A percentile compares a stretch with the other conserved stretches of the same genome.
Evolutionary conservation across 1,284 basidiomycete genomes (phyloP).

Genomic region (Fistulina hepatica): DNA sequence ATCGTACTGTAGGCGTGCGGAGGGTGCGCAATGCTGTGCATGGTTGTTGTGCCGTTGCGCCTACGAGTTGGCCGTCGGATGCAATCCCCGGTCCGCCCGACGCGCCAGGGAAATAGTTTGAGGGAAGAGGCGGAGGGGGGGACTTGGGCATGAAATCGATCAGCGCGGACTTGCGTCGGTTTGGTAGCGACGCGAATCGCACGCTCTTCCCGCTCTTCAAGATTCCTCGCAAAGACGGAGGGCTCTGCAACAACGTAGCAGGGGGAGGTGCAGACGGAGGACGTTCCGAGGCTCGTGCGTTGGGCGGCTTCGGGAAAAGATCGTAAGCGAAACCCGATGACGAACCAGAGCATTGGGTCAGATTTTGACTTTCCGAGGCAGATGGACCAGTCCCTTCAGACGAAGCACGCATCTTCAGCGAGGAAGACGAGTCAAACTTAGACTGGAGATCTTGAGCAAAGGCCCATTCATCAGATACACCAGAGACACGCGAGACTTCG

Average conservation of each 20-base stretch:
- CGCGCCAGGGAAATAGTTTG: too few relatives aligned
- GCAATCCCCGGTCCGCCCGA: too few relatives aligned
- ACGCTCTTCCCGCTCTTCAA: conserved; percentile 31
- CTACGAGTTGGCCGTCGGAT: too few relatives aligned
- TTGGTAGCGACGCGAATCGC: conserved; percentile 28
- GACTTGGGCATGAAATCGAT: neutral
- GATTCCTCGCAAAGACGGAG: conserved; percentile 25
- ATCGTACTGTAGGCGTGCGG: too few relatives aligned
- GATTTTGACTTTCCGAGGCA: too few relatives aligned
- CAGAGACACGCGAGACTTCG: conserved; percentile 4
- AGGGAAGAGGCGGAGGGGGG: neutral
- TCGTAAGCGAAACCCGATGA: too few relatives aligned
- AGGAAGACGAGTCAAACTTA: too few relatives aligned
- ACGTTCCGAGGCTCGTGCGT: neutral
- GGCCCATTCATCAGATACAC: conserved; percentile 35
- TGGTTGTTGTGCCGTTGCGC: too few relatives aligned
- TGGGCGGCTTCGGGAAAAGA: neutral
- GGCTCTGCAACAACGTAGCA: conserved; percentile 7
- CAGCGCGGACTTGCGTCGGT: conserved; percentile 10
- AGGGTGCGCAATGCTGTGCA: too few relatives aligned
- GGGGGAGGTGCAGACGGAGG: conserved; percentile 21
- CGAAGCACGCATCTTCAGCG: too few relatives aligned
- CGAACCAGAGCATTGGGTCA: too few relatives aligned
- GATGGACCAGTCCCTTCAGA: too few relatives aligned
- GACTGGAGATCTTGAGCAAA: conserved; percentile 33